Conservation (phyloP, 73 alveolate species). For the Paramecium bursaria region DNA sequence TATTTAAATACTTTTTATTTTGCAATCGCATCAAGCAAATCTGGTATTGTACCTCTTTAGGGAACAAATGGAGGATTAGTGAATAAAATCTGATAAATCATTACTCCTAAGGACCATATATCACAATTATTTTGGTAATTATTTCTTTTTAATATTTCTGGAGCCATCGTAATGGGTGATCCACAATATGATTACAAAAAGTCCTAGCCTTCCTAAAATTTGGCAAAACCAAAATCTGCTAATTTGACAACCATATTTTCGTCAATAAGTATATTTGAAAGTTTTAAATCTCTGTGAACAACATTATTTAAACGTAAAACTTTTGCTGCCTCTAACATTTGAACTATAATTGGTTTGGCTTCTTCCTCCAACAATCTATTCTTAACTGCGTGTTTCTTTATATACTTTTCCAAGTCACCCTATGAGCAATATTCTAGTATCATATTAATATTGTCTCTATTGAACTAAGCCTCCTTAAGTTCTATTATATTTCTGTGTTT, state of each 20-base stretch:
- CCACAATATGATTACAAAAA: constrained; percentile 72
- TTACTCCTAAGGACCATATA: constrained; percentile 83
- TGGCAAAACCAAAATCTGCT: constrained; percentile 71
- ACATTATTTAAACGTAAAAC: constrained; percentile 81
- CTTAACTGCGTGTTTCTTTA: constrained; percentile 44
- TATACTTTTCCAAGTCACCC: constrained; percentile 62
- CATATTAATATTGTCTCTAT: constrained; percentile 38
- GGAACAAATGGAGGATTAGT: constrained; percentile 77
- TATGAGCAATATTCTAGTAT: constrained; percentile 36
- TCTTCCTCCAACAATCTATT: constrained; percentile 30
- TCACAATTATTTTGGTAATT: constrained; percentile 77
- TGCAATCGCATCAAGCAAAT: constrained; percentile 36
- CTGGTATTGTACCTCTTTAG: constrained; percentile 56
- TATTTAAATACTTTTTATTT: constrained; percentile 7
- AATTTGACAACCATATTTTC: constrained; percentile 59
- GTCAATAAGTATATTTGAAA: constrained; percentile 80
- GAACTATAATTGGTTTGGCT: constrained; percentile 57
- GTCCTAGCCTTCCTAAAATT: not conserved
- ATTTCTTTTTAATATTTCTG: constrained; percentile 78
- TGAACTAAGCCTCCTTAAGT: not conserved
- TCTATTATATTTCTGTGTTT: constrained; percentile 22
- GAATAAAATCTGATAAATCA: constrained; percentile 73
- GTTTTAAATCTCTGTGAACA: constrained; percentile 89
- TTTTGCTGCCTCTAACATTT: constrained; percentile 78
- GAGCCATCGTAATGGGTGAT: constrained; percentile 87